Evolutionary conservation across 352 stramenopile genomes (phyloP).

Genomic region (Blastocystis sp.): DNA sequence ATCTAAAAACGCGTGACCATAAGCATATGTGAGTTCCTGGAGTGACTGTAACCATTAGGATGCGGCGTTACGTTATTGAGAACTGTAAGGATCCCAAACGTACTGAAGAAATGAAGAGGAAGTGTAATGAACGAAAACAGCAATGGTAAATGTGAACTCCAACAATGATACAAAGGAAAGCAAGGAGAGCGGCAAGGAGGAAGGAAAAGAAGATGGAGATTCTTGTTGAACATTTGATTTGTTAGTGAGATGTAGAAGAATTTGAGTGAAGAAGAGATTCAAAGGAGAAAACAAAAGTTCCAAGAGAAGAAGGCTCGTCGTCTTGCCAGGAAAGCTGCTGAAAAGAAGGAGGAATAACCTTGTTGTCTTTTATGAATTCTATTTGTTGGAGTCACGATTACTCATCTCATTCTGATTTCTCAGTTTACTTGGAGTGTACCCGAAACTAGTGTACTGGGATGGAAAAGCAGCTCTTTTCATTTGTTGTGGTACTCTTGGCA

Average conservation of each 20-base stretch:
- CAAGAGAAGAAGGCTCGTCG: slow-evolving; percentile 54
- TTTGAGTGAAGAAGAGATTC: slow-evolving; percentile 26
- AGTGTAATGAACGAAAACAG: neutral
- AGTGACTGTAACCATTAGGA: neutral
- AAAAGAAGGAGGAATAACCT: neutral
- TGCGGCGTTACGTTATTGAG: slow-evolving; percentile 27
- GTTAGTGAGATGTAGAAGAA: slow-evolving; percentile 28
- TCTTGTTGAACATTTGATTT: neutral
- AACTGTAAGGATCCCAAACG: slow-evolving; percentile 21
- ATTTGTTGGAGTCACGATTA: neutral
- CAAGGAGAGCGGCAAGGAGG: neutral
- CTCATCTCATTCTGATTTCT: neutral
- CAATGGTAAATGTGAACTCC: neutral
- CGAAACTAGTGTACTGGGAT: neutral
- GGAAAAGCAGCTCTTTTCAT: slow-evolving; percentile 31
- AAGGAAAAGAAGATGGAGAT: neutral
- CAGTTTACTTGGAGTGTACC: neutral
- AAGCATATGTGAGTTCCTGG: neutral
- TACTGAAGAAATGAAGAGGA: slow-evolving; percentile 3
- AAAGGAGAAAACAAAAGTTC: slow-evolving; percentile 34
- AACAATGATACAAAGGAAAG: neutral
- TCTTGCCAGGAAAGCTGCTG: slow-evolving; percentile 28
- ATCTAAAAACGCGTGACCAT: slow-evolving; percentile 38
- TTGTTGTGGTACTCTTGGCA: neutral
- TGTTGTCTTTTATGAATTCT: neutral